Evolutionary conservation across 176 grass and related monocot species (phyloP).

Genomic region (Carex scoparia): DNA sequence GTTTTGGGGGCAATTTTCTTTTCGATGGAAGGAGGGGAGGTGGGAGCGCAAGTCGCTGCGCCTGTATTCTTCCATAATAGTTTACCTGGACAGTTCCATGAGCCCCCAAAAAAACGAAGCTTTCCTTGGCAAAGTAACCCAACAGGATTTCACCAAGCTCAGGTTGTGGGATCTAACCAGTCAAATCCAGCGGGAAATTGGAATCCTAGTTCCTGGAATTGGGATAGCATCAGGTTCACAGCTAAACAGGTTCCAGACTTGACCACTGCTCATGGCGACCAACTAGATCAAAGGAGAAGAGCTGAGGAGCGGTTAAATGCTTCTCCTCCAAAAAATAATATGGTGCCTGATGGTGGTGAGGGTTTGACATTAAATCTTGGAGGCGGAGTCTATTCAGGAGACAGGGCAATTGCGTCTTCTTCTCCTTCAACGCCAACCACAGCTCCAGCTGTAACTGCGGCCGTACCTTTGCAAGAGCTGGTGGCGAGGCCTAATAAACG

Average conservation of each 20-base stretch:
- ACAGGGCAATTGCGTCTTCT: constrained; percentile 23
- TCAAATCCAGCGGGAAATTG: constrained; percentile 40
- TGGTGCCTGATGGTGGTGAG: constrained; percentile 21
- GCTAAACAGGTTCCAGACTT: constrained; percentile 44
- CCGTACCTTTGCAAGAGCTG: constrained; percentile 27
- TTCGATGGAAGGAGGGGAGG: constrained; percentile 41
- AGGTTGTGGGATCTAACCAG: constrained; percentile 17
- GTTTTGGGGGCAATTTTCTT: constrained; percentile 8
- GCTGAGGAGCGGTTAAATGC: constrained; percentile 1
- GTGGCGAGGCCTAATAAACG: constrained; percentile 56
- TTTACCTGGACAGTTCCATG: constrained; percentile 42
- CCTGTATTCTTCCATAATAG: constrained; percentile 52
- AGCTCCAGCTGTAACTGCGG: neutral
- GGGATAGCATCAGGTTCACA: constrained; percentile 67
- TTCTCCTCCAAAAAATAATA: neutral
- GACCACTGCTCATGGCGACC: constrained; percentile 16
- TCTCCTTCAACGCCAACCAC: constrained; percentile 22
- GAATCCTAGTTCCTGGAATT: constrained; percentile 88
- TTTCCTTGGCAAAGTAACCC: constrained; percentile 22
- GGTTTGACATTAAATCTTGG: constrained; percentile 58
- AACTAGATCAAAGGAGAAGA: constrained; percentile 25
- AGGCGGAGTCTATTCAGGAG: constrained; percentile 8
- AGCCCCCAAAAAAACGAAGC: constrained; percentile 29
- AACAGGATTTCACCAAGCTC: constrained; percentile 23
- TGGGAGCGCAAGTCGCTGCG: constrained; percentile 68